Percentiles rank a stretch among this genome's conserved stretches.
Evolutionary conservation across 768 basidiomycete genomes (phyloP).

Genomic region (Panaeolus cyanescens): DNA sequence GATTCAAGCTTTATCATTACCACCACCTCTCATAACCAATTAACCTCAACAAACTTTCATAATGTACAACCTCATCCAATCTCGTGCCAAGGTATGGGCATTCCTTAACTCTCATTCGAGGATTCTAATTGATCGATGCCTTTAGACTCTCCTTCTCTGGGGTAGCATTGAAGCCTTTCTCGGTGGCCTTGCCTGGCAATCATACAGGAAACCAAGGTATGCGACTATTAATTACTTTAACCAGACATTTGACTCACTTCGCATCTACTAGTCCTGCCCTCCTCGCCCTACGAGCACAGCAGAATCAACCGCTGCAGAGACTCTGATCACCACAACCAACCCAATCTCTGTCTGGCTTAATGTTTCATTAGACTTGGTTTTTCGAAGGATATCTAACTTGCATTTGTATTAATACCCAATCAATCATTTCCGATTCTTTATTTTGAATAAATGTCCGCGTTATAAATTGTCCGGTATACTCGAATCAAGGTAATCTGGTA

Average conservation of each 20-base stretch:
- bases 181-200: slow-evolving; percentile 27
- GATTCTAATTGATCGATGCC: background rate
- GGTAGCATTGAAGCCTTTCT: slow-evolving; percentile 32
- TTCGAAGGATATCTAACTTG: background rate
- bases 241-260: background rate
- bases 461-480: background rate
- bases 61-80: slow-evolving; percentile 24
- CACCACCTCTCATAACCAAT: slow-evolving; percentile 3
- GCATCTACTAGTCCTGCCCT: slow-evolving; percentile 4
- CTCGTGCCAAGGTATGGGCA: slow-evolving; percentile 27
- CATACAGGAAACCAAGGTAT: slow-evolving; percentile 27
- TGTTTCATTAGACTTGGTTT: background rate
- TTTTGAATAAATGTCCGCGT: background rate
- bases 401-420: slow-evolving; percentile 1
- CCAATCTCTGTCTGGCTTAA: background rate
- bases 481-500: background rate
- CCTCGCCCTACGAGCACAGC: background rate
- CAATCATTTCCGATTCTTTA: background rate
- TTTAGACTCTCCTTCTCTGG: slow-evolving; percentile 37
- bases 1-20: background rate
- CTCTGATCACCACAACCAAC: background rate
- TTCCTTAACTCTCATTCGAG: background rate
- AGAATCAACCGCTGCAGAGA: background rate
- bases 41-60: background rate
- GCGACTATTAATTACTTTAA: slow-evolving; percentile 4